These are phyloP conservation scores for Phytophthora agathidicida DNA, from an alignment of 352 stramenopile genomes.

Conservation along the genomic window DNA sequence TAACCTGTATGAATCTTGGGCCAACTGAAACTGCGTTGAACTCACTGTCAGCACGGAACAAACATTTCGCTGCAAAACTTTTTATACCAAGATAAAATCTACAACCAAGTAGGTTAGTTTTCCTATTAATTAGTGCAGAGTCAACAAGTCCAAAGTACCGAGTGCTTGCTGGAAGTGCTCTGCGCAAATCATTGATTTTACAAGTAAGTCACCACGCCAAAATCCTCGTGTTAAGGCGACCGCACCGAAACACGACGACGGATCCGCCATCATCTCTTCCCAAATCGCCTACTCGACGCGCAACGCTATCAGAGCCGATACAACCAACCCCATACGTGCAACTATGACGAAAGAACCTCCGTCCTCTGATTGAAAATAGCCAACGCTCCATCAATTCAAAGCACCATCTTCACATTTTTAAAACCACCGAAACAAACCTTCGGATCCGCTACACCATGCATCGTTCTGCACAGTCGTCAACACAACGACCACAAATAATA, in stretches of 20 bases:
- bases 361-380: slow-evolving; percentile 21
- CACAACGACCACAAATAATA: not conserved
- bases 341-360: slow-evolving; percentile 34
- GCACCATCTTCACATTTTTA: not conserved
- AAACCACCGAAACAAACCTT: slow-evolving; percentile 44
- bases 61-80: not conserved
- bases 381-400: not conserved
- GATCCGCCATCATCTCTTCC: slow-evolving; percentile 90
- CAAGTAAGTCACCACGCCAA: slow-evolving; percentile 4
- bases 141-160: slow-evolving; percentile 36
- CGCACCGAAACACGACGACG: slow-evolving; percentile 78
- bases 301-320: not conserved
- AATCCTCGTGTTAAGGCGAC: not conserved
- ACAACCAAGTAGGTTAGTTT: slow-evolving; percentile 11
- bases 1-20: slow-evolving; percentile 84
- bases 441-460: slow-evolving; percentile 61
- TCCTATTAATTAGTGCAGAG: too few species aligned
- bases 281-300: slow-evolving; percentile 65
- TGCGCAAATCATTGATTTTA: slow-evolving; percentile 19
- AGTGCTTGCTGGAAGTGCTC: slow-evolving; percentile 79
- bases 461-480: slow-evolving; percentile 47
- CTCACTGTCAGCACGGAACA: slow-evolving; percentile 20
- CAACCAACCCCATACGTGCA: not conserved
- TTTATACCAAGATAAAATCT: slow-evolving; percentile 82
- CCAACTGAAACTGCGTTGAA: slow-evolving; percentile 72